These are phyloP conservation scores for Botrytis deweyae DNA, from an alignment of 2,329 filamentous ascomycete genomes.

Conservation along the genomic window DNA sequence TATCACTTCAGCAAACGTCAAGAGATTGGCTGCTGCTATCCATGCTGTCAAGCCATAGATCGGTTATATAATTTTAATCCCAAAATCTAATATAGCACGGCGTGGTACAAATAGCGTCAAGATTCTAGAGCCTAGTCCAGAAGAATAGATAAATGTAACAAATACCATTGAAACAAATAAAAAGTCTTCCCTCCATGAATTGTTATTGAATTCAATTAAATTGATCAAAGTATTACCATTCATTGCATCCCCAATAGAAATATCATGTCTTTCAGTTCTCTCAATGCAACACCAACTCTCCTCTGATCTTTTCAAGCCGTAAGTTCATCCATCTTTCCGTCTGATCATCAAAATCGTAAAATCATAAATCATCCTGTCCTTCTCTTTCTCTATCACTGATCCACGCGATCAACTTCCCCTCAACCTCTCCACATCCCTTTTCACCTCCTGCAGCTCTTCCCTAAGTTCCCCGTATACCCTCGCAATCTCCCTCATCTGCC, in stretches of 20 bases:
- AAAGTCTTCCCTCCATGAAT: not conserved
- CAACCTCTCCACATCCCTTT: slow-evolving; percentile 38
- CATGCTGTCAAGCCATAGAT: slow-evolving; percentile 67
- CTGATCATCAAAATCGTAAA: slow-evolving; percentile 4
- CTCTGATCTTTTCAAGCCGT: not conserved
- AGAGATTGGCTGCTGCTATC: slow-evolving; percentile 78
- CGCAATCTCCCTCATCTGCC: slow-evolving; percentile 39
- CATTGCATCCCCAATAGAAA: not conserved
- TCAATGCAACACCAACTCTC: not conserved
- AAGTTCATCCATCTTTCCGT: not conserved
- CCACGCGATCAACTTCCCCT: slow-evolving; percentile 23
- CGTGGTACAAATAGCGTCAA: not conserved
- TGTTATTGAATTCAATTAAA: not conserved
- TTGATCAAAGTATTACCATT: not conserved
- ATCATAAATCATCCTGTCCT: not conserved
- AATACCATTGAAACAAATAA: not conserved
- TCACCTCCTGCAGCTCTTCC: slow-evolving; percentile 36
- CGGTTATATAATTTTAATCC: not conserved
- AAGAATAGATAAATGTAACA: not conserved
- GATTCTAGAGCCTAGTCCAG: not conserved
- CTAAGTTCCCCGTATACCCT: slow-evolving; percentile 38
- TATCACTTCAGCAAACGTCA: slow-evolving; percentile 77
- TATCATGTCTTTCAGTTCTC: not conserved
- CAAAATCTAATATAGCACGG: not conserved
- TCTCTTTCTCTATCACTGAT: not conserved